phyloP scores from a whole-genome alignment of 2,329 filamentous ascomycete genomes.

The Colletotrichum cuscutae region DNA sequence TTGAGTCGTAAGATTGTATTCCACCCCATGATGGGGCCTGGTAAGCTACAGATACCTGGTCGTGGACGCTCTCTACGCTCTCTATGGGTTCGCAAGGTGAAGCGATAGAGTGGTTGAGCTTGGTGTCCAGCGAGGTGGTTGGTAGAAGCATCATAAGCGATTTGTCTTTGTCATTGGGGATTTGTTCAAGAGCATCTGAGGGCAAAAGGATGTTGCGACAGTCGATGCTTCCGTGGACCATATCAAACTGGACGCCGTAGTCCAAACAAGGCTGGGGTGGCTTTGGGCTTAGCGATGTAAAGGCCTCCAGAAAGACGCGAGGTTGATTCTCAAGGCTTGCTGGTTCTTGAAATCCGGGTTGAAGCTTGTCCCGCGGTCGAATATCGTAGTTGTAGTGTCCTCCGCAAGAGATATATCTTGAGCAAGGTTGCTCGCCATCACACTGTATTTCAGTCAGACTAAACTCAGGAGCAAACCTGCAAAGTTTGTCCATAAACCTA shows the following conservation, averaged over 20 bases:
- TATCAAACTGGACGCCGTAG: not conserved
- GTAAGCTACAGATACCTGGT: no score
- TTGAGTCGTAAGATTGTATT: not conserved
- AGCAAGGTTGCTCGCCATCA: slow-evolving; percentile 19
- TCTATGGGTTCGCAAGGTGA: no score
- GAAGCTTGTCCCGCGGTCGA: not conserved
- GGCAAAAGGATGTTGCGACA: not conserved
- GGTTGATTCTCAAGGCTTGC: not conserved
- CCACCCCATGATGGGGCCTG: no score
- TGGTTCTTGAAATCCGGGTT: not conserved
- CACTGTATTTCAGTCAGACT: not conserved
- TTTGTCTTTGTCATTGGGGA: no score
- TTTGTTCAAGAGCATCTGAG: not conserved
- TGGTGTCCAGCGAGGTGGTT: no score
- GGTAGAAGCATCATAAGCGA: no score
- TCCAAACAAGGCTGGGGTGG: not conserved
- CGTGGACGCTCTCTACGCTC: no score
- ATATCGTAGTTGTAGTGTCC: slow-evolving; percentile 12
- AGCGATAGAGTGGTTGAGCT: no score
- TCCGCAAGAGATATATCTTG: not conserved
- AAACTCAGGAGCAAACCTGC: fast-evolving
- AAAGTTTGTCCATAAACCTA: not conserved
- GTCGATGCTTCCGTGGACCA: not conserved
- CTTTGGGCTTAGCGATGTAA: not conserved
- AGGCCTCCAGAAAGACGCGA: not conserved